Evolutionary conservation across 106 monocot genomes (phyloP).

Genomic region (Allium sativum): DNA sequence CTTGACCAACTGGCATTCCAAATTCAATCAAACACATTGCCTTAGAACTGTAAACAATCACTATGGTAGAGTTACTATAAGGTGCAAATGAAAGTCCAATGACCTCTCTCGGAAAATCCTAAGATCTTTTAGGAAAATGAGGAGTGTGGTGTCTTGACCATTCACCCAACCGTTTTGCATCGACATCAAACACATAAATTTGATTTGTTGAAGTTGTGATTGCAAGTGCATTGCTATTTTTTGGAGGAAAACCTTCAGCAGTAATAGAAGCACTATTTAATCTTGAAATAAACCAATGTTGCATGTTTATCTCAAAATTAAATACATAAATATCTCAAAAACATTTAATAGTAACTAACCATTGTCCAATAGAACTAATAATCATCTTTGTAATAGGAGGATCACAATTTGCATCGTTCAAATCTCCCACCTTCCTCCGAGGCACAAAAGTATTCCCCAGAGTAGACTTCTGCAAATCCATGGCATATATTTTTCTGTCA

Average conservation of each 20-base stretch:
- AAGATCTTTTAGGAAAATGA: conserved; percentile 72
- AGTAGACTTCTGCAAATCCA: conserved; percentile 35
- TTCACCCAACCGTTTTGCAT: conserved; percentile 77
- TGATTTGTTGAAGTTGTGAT: conserved; percentile 79
- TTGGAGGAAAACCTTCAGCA: conserved; percentile 78
- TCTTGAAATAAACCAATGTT: conserved; percentile 87
- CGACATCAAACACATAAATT: conserved; percentile 89
- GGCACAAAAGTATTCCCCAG: conserved; percentile 49
- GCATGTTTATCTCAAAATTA: conserved; percentile 81
- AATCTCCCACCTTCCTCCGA: conserved; percentile 29
- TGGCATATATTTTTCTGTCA: conserved; percentile 85
- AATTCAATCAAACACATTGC: conserved; percentile 96
- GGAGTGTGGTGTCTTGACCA: conserved; percentile 66
- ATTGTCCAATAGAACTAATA: conserved; percentile 75
- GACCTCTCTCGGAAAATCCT: conserved; percentile 90
- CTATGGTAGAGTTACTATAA: conserved; percentile 52
- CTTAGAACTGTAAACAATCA: conserved; percentile 86
- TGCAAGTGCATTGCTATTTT: conserved; percentile 56
- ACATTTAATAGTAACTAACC: conserved; percentile 86
- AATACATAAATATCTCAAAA: conserved; percentile 93
- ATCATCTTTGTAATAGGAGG: conserved; percentile 89
- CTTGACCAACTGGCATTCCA: conserved; percentile 57
- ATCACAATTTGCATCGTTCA: conserved; percentile 23
- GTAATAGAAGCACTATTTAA: conserved; percentile 83
- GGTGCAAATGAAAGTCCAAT: conserved; percentile 84